Evolutionary conservation across 805 yeast genomes (phyloP), one percentile per base, ranked within the genome.

Genomic region (Kazachstania martiniae): DNA sequence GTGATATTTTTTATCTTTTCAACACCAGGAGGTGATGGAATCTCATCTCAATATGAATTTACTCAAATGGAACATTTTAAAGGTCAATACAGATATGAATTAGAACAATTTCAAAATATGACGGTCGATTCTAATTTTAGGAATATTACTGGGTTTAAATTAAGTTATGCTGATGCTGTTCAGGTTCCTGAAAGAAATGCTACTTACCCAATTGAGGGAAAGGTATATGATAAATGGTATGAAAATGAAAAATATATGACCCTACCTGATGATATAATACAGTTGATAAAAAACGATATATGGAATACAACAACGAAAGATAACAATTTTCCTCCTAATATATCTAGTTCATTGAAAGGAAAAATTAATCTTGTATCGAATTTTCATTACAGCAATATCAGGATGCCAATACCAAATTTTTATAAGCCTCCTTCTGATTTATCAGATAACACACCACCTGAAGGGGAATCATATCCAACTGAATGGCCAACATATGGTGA

Each of bases 81-180:
- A 29, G 45, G 56, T 3, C 66, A 62, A 39, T 51, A 47, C 29
- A 41, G 42, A 38, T 42, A 42, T 41, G 65, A 50, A 31, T 47
- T 53, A 43, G 40, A 51, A 3, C 47, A 53, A 1, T 52, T 77
- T 21, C 42, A 40, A 10, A 58, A 63, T 24, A 51, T 70, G 27
- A 62, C 68, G 1, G 77, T 67, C 50, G 34, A 49, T 13, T 38
- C 56, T 4, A 84, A 82, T 5, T 77, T 75, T 49, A 80, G 81
- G 1, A 78, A 81, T 44, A 52, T 83, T 12, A 79, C 91, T 0
- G 95, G 95, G 3, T 71, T 77, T 36, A 66, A 64, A 44, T 54
- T 77, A 21, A 72, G 84, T 19, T 83, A 81, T 43, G 60, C 64
- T 8, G 93, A 79, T 53, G 66, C 63, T 12, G 14, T 66, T 2